Evolutionary conservation across 495 filamentous ascomycete species (phyloP).

Genomic region (Evansstolkia leycettana): DNA sequence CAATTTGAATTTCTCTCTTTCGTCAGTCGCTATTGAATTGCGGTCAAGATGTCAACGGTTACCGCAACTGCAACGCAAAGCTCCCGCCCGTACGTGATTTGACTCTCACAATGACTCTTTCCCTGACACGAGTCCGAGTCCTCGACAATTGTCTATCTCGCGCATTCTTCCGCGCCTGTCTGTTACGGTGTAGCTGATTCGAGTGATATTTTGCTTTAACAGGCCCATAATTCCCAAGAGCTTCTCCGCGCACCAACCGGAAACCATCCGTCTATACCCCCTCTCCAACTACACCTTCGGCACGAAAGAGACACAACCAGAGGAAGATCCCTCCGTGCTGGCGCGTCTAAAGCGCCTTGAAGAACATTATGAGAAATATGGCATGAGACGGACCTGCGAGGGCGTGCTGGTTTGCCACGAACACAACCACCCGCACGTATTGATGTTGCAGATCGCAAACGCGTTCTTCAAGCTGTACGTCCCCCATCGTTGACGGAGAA

Average conservation of each 20-base stretch:
- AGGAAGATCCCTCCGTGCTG: slow-evolving; percentile 91
- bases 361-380: slow-evolving; percentile 83
- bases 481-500: too few relatives aligned
- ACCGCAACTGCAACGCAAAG: slow-evolving; percentile 57
- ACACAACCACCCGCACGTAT: slow-evolving; percentile 93
- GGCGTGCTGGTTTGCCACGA: slow-evolving; percentile 95
- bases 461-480: slow-evolving; percentile 91
- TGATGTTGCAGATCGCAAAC: slow-evolving; percentile 98
- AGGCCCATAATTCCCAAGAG: slow-evolving; percentile 66
- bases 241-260: slow-evolving; percentile 82
- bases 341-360: slow-evolving; percentile 86
- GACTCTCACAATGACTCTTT: background rate
- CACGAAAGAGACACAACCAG: slow-evolving; percentile 93
- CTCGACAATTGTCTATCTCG: too few relatives aligned
- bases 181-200: slow-evolving; percentile 1
- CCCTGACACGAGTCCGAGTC: background rate
- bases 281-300: slow-evolving; percentile 98
- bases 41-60: slow-evolving; percentile 59
- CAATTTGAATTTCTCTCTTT: background rate
- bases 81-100: slow-evolving; percentile 44
- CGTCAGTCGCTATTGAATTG: too few relatives aligned
- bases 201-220: background rate
- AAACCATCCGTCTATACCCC: slow-evolving; percentile 85
- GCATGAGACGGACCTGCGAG: slow-evolving; percentile 95
- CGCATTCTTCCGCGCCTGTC: background rate